These are phyloP conservation scores for Epithele typhae DNA, from an alignment of 768 basidiomycete genomes.

Conservation along the genomic window DNA sequence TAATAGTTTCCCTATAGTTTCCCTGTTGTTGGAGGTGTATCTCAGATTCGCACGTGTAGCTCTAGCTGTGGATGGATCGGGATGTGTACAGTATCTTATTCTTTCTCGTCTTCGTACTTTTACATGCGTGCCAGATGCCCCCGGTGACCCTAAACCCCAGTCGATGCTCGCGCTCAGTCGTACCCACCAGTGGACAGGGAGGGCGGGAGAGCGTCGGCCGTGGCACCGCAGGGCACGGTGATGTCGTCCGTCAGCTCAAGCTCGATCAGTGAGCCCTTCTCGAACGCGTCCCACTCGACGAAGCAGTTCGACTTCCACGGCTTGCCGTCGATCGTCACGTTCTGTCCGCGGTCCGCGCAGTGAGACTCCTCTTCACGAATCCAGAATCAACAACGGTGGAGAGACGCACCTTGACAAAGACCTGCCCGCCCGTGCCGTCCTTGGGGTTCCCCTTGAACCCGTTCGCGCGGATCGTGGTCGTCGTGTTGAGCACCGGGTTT, in stretches of 20 bases:
- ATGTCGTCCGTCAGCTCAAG: constrained; percentile 52
- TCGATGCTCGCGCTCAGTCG: constrained; percentile 17
- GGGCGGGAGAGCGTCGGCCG: constrained; percentile 45
- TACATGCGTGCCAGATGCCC: no score
- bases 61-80: no score
- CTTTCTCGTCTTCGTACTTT: no score
- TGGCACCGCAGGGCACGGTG: constrained; percentile 46
- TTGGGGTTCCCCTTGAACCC: constrained; percentile 51
- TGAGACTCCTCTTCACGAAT: not conserved
- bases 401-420: constrained; percentile 50
- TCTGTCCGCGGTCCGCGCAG: constrained; percentile 31
- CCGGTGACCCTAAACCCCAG: no score
- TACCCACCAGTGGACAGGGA: constrained; percentile 64
- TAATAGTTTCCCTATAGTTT: no score
- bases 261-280: constrained; percentile 46
- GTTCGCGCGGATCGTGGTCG: constrained; percentile 47
- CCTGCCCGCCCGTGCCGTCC: constrained; percentile 46
- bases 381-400: not conserved
- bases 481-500: constrained; percentile 53
- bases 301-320: constrained; percentile 61
- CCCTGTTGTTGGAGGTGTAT: no score
- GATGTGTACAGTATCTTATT: no score
- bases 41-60: no score
- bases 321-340: constrained; percentile 51
- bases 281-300: constrained; percentile 64